Base-by-base conservation (phyloP, 148 eudicot species). In the Vaccinium macrocarpon region DNA sequence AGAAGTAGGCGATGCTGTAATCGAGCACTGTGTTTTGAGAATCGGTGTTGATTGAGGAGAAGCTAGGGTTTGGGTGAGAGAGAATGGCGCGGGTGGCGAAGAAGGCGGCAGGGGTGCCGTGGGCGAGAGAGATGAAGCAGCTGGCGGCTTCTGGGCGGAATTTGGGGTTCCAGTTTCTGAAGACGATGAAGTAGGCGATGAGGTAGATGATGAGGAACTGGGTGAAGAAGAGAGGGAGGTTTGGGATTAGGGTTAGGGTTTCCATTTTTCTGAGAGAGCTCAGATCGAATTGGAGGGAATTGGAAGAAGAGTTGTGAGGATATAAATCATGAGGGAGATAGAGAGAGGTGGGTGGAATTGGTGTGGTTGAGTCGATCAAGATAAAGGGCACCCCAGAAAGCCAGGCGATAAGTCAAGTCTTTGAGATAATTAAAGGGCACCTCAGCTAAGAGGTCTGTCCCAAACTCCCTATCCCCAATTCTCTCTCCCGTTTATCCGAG, bases 21-120 rank as follows among this genome's bases (percentile, higher is more conserved):
- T 95, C 98, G 7, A 95, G 89, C 1, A 90, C 91, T 0, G 61
- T 51, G 86, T 84, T 87, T 5, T 93, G 92, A 25, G 72, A 81
- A 6, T 71, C 78, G 23, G 95, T 90, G 84, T 93, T 95, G 48
- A 57, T 51, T 11, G 97, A 82, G 52, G 93, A 83, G 71, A 92
- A 95, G 14, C 80, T 32, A 1, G 82, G 80, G 29, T 55, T 75
- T 11, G 81, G 79, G 71, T 89, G 85, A 53, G 86, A 38, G 66
- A 89, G n/a, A 16, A 92, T 82, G 9, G 97, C 89, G 46, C 29
- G 3, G 3, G 51, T 10, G 51, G 98, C 94, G 0, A 93, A 53
- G 87, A 93, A 56, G 14, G 88, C 92, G n/a, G 95, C 98, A 1
- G 98, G 95, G 2, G 98, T 91, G 84, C 97, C 95, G 83, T 95